Evolutionary conservation across 441 rosid species (phyloP).

Genomic region (Erodium chrysanthum): DNA sequence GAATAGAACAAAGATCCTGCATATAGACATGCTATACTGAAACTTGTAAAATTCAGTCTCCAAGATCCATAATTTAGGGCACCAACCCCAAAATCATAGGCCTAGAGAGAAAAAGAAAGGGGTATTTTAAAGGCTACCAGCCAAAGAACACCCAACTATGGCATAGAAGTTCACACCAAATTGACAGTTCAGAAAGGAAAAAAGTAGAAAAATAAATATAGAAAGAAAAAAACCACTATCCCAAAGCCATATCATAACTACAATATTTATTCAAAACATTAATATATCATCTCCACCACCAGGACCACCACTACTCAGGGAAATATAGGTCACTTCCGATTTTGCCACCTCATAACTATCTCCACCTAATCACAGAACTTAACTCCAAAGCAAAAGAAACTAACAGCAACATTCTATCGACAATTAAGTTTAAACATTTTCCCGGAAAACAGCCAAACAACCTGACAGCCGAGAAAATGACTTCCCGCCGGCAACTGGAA

Average conservation of each 20-base stretch:
- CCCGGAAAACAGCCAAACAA: too few relatives aligned
- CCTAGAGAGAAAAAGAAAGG: background rate
- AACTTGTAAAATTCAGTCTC: too few relatives aligned
- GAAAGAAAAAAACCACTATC: background rate
- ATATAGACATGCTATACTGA: too few relatives aligned
- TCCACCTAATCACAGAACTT: background rate
- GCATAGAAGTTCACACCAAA: background rate
- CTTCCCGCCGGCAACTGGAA: too few relatives aligned
- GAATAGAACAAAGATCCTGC: too few relatives aligned
- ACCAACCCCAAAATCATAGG: background rate
- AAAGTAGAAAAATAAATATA: background rate
- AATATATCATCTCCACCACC: too few relatives aligned
- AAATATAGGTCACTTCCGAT: background rate
- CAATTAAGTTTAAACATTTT: too few relatives aligned
- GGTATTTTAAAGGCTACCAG: too few relatives aligned
- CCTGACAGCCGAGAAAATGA: too few relatives aligned
- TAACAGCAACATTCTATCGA: background rate
- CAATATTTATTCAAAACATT: too few relatives aligned
- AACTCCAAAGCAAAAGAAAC: background rate
- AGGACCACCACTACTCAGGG: background rate
- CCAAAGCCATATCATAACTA: background rate
- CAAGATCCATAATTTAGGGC: too few relatives aligned
- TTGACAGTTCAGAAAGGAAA: background rate
- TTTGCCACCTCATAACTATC: background rate
- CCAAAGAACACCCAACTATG: background rate